phyloP scores from a whole-genome alignment of 768 basidiomycete species.

The Leccinum truebloodii region DNA sequence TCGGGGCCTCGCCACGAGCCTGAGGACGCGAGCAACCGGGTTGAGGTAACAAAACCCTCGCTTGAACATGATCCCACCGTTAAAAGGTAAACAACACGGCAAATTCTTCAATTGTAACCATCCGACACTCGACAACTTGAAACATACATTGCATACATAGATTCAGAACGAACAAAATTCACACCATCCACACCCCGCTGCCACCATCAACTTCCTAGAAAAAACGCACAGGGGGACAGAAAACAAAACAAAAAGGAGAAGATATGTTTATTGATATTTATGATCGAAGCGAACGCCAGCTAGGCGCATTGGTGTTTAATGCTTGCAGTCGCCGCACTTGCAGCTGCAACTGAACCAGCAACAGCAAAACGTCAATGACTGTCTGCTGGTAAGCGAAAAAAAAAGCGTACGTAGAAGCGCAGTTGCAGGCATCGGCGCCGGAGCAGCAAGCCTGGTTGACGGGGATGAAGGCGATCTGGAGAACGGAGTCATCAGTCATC shows the following conservation, averaged over 20 bases:
- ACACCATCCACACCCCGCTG: too few relatives aligned
- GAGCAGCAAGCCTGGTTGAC: slow-evolving; percentile 24
- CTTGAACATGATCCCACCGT: too few relatives aligned
- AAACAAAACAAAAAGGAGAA: background rate
- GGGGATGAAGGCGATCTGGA: slow-evolving; percentile 10
- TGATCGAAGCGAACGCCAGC: background rate
- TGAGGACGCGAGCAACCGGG: too few relatives aligned
- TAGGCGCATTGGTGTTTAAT: slow-evolving; percentile 7
- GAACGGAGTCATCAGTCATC: background rate
- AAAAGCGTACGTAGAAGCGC: slow-evolving; percentile 12
- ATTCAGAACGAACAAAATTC: too few relatives aligned
- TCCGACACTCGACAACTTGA: background rate
- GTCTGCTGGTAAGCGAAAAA: too few relatives aligned
- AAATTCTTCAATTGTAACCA: background rate
- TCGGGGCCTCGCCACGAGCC: too few relatives aligned
- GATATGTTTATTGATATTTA: background rate
- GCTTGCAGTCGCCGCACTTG: slow-evolving; percentile 25
- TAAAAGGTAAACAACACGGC: too few relatives aligned
- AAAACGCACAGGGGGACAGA: too few relatives aligned
- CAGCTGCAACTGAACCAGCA: slow-evolving; percentile 14
- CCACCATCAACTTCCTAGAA: too few relatives aligned
- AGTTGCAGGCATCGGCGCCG: slow-evolving; percentile 9
- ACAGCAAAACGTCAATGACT: background rate
- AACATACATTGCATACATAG: background rate
- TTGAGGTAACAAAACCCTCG: too few relatives aligned